Evolutionary conservation across 305 asterid species (phyloP).

Genomic region (Coffea humblotiana): DNA sequence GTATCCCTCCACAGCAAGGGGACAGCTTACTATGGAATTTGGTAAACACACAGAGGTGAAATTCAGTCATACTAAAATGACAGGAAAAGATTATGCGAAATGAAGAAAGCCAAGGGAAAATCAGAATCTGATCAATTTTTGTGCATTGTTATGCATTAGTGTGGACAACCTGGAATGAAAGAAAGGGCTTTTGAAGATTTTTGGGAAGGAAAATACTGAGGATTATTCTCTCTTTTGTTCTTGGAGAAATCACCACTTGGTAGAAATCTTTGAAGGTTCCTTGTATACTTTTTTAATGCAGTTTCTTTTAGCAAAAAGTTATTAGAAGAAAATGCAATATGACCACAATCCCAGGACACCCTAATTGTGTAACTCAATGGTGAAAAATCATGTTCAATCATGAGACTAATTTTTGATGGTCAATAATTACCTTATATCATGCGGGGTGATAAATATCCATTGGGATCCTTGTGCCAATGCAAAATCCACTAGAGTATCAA

Average conservation of each 20-base stretch:
- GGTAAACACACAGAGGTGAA: background rate
- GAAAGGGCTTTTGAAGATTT: background rate
- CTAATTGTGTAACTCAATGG: background rate
- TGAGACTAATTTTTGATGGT: conserved; percentile 7
- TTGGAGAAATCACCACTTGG: background rate
- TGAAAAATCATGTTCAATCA: conserved; percentile 9
- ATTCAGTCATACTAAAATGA: background rate
- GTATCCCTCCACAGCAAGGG: background rate
- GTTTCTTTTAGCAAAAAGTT: background rate
- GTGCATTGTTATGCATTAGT: background rate
- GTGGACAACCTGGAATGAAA: background rate
- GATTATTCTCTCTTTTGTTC: background rate
- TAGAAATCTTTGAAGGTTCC: background rate
- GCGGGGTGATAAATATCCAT: conserved; percentile 97
- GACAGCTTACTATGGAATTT: background rate
- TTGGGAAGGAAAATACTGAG: background rate
- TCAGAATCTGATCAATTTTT: background rate
- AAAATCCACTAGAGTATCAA: conserved; percentile 81
- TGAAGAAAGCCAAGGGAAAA: background rate
- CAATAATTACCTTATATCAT: conserved; percentile 74
- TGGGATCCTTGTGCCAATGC: conserved; percentile 88
- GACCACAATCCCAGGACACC: background rate
- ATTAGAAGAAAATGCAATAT: background rate
- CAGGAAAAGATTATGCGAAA: background rate
- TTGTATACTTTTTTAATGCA: background rate